Evolutionary conservation across 1,284 basidiomycete genomes (phyloP).

Genomic region (Kalmanozyma brasiliensis): DNA sequence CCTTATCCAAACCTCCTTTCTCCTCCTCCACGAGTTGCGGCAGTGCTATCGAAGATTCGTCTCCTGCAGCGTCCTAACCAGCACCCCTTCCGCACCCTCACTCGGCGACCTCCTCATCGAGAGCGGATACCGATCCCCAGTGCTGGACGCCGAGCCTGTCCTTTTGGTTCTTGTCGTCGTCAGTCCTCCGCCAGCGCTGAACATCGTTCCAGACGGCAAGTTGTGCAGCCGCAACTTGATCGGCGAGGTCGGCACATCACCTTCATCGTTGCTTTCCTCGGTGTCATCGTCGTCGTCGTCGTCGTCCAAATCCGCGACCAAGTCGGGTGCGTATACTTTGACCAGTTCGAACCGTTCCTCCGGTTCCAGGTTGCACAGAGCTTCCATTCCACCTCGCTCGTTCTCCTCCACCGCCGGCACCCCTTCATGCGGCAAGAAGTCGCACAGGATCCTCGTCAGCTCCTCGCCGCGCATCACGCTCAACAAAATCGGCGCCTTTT

Average conservation of each 20-base stretch:
- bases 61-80: constrained; percentile 9
- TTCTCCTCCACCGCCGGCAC: background rate
- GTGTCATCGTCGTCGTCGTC: constrained; percentile 6
- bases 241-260: background rate
- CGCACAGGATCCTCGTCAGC: constrained; percentile 2
- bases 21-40: no score
- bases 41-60: constrained; percentile 7
- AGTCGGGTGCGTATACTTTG: constrained; percentile 18
- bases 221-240: background rate
- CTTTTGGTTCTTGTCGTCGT: background rate
- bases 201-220: background rate
- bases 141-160: background rate
- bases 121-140: background rate
- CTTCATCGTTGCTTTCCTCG: background rate
- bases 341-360: constrained; percentile 28
- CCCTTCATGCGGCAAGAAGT: constrained; percentile 1
- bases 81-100: background rate
- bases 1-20: no score
- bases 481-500: constrained; percentile 11
- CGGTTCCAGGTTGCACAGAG: background rate
- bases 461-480: constrained; percentile 12
- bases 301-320: constrained; percentile 7
- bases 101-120: background rate
- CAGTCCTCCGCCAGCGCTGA: background rate
- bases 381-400: background rate